Evolutionary conservation across 805 yeast species (phyloP).

Genomic region (Debaryomyces hansenii): DNA sequence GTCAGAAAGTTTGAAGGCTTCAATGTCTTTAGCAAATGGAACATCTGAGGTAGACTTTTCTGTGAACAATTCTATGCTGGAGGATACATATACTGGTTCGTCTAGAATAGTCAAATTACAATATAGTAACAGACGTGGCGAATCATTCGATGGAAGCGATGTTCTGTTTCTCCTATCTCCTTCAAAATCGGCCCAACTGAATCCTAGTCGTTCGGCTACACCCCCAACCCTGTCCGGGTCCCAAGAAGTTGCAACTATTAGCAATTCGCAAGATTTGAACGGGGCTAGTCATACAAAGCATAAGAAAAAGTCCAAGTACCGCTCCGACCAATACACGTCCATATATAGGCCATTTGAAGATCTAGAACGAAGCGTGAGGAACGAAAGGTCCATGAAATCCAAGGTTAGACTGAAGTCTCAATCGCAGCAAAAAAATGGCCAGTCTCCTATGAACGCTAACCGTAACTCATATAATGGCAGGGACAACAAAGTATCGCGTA

Average conservation of each 20-base stretch:
- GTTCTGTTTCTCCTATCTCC: neutral
- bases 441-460: too few relatives aligned
- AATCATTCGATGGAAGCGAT: neutral
- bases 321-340: too few relatives aligned
- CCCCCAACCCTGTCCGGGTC: neutral
- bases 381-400: too few relatives aligned
- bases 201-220: neutral
- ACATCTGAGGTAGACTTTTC: neutral
- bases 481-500: too few relatives aligned
- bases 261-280: neutral
- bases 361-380: too few relatives aligned
- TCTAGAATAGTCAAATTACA: slow-evolving; percentile 8
- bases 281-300: neutral
- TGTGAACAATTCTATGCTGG: neutral
- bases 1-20: neutral
- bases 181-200: neutral
- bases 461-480: too few relatives aligned
- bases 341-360: too few relatives aligned
- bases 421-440: too few relatives aligned
- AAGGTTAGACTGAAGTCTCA: too few relatives aligned
- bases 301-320: too few relatives aligned
- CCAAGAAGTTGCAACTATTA: slow-evolving; percentile 5
- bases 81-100: neutral
- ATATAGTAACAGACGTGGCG: slow-evolving; percentile 1
- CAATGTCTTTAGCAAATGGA: neutral